These are phyloP conservation scores for Fusarium veterinarium DNA, from an alignment of 2,329 filamentous ascomycete species.

Conservation along the genomic window DNA sequence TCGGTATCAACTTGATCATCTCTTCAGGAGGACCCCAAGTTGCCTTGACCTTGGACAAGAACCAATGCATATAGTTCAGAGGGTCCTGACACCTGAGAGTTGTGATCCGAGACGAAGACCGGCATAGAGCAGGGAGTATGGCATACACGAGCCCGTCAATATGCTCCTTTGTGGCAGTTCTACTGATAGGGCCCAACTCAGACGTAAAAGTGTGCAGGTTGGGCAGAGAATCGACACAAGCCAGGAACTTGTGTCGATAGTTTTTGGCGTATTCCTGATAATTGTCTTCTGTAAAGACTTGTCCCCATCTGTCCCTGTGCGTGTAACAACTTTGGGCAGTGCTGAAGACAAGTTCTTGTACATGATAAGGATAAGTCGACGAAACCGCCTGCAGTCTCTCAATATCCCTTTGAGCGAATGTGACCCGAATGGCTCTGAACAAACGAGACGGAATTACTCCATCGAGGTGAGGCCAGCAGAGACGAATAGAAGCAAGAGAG, in stretches of 20 bases:
- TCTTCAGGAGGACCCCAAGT: not conserved
- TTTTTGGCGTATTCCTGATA: not conserved
- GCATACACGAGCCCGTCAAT: not conserved
- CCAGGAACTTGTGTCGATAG: not conserved
- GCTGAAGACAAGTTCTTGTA: constrained; percentile 9
- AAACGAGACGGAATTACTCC: not conserved
- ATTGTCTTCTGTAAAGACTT: not conserved
- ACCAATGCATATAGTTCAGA: not conserved
- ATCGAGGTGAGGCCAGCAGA: not conserved
- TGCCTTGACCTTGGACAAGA: not conserved
- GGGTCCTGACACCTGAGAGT: not conserved
- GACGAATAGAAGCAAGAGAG: not conserved
- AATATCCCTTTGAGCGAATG: not conserved
- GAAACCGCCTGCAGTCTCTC: not conserved
- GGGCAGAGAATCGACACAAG: not conserved
- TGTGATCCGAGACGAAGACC: not conserved
- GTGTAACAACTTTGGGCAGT: not conserved
- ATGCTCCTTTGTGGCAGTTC: not conserved
- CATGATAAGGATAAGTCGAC: not conserved
- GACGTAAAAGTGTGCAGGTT: not conserved
- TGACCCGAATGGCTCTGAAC: not conserved
- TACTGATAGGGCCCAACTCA: not conserved
- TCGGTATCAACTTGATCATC: not conserved
- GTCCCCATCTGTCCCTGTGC: not conserved
- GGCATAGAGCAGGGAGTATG: not conserved